phyloP scores from a whole-genome alignment of 495 filamentous ascomycete genomes.

The Barbatosphaeria neglecta region DNA sequence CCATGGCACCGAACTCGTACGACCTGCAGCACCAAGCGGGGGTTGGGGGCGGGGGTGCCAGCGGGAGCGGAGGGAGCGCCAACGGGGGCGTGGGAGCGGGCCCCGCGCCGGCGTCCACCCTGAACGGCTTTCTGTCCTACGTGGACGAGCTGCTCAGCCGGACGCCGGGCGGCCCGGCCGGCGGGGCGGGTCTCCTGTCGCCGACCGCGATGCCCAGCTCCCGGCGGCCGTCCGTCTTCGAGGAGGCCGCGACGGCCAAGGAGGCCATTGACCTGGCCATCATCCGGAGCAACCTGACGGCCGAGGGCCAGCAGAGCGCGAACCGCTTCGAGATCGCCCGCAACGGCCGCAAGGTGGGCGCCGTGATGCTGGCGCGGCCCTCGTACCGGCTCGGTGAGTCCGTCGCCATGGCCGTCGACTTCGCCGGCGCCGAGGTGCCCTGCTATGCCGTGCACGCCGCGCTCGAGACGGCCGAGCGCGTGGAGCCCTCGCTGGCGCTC shows the following conservation, averaged over 20 bases:
- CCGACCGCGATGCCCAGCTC: constrained; percentile 48
- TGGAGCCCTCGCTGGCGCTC: constrained; percentile 69
- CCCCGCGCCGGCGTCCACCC: constrained; percentile 17
- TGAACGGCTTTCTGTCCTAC: constrained; percentile 61
- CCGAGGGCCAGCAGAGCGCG: constrained; percentile 49
- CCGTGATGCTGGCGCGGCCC: constrained; percentile 78
- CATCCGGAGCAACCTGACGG: constrained; percentile 56
- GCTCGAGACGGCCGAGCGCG: constrained; percentile 67
- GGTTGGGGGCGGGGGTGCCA: no score
- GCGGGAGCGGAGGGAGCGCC: no score
- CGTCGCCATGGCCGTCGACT: constrained; percentile 72
- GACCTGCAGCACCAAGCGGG: constrained; percentile 4
- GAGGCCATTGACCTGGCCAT: constrained; percentile 89
- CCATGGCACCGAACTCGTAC: constrained; percentile 4
- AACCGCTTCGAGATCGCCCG: constrained; percentile 93
- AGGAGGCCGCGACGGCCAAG: constrained; percentile 46
- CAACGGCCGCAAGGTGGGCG: constrained; percentile 71
- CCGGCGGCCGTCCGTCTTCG: constrained; percentile 38
- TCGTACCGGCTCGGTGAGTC: constrained; percentile 85
- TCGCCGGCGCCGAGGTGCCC: constrained; percentile 57
- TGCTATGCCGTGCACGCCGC: constrained; percentile 70
- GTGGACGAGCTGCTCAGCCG: constrained; percentile 67
- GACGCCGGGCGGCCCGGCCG: constrained; percentile 37
- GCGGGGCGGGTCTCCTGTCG: constrained; percentile 50
- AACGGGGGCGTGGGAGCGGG: not conserved